Percentiles rank a stretch among this genome's conserved stretches.
Conservation (phyloP, 1,284 basidiomycete species). For the Cerioporus squamosus region DNA sequence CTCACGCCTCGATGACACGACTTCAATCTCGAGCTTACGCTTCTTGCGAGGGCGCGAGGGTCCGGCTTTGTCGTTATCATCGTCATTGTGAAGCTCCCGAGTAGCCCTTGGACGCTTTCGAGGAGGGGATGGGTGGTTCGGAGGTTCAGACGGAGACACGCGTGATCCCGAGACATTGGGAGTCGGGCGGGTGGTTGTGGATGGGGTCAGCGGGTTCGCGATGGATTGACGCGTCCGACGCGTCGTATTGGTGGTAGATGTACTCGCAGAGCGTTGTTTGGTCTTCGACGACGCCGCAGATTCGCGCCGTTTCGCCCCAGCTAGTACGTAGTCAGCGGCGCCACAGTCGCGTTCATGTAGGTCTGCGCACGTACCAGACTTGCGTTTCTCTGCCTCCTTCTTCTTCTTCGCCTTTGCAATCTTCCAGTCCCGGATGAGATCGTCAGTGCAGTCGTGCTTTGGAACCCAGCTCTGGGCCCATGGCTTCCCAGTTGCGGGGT, state of each 20-base stretch:
- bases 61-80: background rate
- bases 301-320: background rate
- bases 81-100: background rate
- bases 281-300: slow-evolving; percentile 6
- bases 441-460: slow-evolving; percentile 61
- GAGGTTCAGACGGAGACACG: background rate
- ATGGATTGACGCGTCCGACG: slow-evolving; percentile 12
- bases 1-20: background rate
- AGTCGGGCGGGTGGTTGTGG: background rate
- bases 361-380: slow-evolving; percentile 11
- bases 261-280: slow-evolving; percentile 1
- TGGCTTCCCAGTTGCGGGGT: slow-evolving; percentile 57
- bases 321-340: slow-evolving; percentile 1
- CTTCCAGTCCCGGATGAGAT: slow-evolving; percentile 63
- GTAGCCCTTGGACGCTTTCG: slow-evolving; percentile 7
- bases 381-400: slow-evolving; percentile 10
- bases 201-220: background rate
- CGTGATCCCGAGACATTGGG: background rate
- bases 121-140: background rate
- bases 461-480: slow-evolving; percentile 66
- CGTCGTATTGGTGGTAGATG: slow-evolving; percentile 14
- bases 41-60: slow-evolving; percentile 17
- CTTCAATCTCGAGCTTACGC: slow-evolving; percentile 18
- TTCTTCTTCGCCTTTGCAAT: slow-evolving; percentile 33
- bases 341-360: slow-evolving; percentile 10